Evolutionary conservation across 805 yeast species (phyloP).

Genomic region (Lipomyces sp.): DNA sequence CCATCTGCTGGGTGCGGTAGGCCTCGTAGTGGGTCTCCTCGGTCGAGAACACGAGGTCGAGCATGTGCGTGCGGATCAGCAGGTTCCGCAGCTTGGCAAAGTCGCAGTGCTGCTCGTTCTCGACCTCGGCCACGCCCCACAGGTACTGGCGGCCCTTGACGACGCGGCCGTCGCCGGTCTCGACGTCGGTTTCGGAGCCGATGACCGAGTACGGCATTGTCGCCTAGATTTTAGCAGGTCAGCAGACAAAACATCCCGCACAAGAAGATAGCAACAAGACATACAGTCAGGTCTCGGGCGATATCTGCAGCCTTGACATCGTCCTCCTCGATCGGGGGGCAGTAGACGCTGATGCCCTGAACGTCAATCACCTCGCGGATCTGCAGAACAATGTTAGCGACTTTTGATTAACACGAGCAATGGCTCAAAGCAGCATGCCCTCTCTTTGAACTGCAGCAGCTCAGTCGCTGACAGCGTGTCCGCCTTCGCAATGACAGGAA

Average conservation of each 20-base stretch:
- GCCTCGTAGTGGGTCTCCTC: slow-evolving; percentile 68
- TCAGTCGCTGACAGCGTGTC: slow-evolving; percentile 67
- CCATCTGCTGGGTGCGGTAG: slow-evolving; percentile 59
- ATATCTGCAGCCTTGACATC: slow-evolving; percentile 36
- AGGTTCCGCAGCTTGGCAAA: slow-evolving; percentile 61
- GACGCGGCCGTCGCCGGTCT: slow-evolving; percentile 64
- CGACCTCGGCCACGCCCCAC: slow-evolving; percentile 96
- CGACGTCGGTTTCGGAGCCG: slow-evolving; percentile 78
- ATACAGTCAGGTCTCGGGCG: slow-evolving; percentile 24
- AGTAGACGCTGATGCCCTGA: slow-evolving; percentile 57
- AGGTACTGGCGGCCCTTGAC: slow-evolving; percentile 94
- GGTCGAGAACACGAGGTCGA: slow-evolving; percentile 73
- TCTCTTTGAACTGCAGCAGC: slow-evolving; percentile 50
- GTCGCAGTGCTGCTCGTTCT: slow-evolving; percentile 77
- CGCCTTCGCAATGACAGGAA: slow-evolving; percentile 79
- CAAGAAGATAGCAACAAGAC: not conserved
- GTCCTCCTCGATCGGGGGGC: slow-evolving; percentile 46
- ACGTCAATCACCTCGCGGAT: slow-evolving; percentile 51
- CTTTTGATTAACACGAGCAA: no score
- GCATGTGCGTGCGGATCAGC: slow-evolving; percentile 65
- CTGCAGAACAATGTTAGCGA: slow-evolving; percentile 2
- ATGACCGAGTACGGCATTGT: slow-evolving; percentile 88
- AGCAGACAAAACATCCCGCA: not conserved
- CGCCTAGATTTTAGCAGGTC: slow-evolving; percentile 30
- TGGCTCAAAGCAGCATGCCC: slow-evolving; percentile 29